Evolutionary conservation across 164 flowering plant genomes (phyloP), one percentile per base, ranked within the genome.

Genomic region (Tetrastigma voinierianum): DNA sequence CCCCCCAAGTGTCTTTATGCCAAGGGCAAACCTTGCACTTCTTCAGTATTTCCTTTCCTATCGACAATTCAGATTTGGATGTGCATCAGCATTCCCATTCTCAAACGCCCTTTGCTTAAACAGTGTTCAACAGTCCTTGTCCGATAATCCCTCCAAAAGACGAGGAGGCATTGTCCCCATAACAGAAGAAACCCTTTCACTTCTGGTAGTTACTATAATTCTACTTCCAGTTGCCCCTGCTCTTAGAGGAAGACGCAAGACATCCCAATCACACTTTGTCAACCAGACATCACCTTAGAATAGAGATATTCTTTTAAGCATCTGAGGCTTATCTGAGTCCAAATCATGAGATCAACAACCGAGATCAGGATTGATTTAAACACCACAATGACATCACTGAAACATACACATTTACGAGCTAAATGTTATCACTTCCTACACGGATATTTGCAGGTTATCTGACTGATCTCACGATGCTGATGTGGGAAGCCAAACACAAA

Each of bases 1-100:
- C 40, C 40, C 40, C 40, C 40, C 40, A 25, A 25, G 4, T 25
- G 40, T 25, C 40, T 25, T 25, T 7, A 25, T 25, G 40, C 40
- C 6, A 25, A 25, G 6, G 40, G 40, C 40, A 2, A 25, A 25
- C 40, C 40, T 7, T 4, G 6, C 54, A 48, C 17, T 17, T 67
- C 10, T 16, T n/a, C 14, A 58, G 61, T 13, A 70, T 64, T 15
- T 57, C 64, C 46, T 14, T 46, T 13, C 67, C 73, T 6, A 63
- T 49, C 4, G 10, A 46, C 8, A 19, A n/a, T n/a, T 9, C 3
- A 48, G 61, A 4, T 47, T 3, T 20, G 21, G 17, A 24, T 11
- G 32, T 32, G 4, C 24, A 12, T 32, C 18, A 17, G 46, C 57
- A 17, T 9, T 40, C 8, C 48, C 21, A 17, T 52, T 32, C 17